Evolutionary conservation across 139 green algal genomes (phyloP).

Genomic region (Chlorella vulgaris): DNA sequence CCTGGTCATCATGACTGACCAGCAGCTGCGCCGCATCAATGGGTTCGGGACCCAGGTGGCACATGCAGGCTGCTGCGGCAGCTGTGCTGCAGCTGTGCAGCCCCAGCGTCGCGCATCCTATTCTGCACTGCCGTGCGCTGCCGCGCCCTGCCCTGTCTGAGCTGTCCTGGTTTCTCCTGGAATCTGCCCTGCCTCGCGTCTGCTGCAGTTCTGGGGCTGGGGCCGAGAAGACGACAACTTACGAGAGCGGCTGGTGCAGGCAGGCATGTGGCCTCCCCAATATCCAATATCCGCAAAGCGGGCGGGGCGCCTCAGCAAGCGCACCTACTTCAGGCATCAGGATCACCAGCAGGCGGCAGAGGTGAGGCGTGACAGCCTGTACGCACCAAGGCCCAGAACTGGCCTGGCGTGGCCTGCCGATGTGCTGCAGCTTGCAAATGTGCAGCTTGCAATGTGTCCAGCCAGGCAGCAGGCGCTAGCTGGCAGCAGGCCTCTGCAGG

Average conservation of each 20-base stretch:
- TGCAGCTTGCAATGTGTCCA: too few species aligned
- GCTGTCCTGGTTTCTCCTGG: too few species aligned
- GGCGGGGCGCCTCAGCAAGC: not conserved
- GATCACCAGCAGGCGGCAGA: slow-evolving; percentile 42
- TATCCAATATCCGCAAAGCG: slow-evolving; percentile 7
- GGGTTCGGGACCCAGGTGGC: slow-evolving; percentile 35
- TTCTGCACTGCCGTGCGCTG: too few species aligned
- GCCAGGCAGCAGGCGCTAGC: too few species aligned
- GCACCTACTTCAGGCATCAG: slow-evolving; percentile 42
- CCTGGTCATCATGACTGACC: slow-evolving; percentile 32
- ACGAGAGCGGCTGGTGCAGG: slow-evolving; percentile 24
- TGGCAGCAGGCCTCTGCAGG: too few species aligned
- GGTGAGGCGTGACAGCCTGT: too few species aligned
- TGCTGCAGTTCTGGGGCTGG: slow-evolving; percentile 50
- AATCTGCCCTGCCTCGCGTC: not conserved
- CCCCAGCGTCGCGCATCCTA: too few species aligned
- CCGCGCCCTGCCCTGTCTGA: too few species aligned
- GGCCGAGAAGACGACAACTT: slow-evolving; percentile 58
- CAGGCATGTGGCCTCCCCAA: slow-evolving; percentile 45
- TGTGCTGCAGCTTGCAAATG: too few species aligned
- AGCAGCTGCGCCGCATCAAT: slow-evolving; percentile 48
- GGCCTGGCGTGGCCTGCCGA: too few species aligned
- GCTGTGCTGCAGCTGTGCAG: too few species aligned
- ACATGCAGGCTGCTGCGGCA: not conserved
- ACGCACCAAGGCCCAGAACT: too few species aligned